Evolutionary conservation across 495 filamentous ascomycete species (phyloP).

Genomic region (Pseudevernia furfuracea): DNA sequence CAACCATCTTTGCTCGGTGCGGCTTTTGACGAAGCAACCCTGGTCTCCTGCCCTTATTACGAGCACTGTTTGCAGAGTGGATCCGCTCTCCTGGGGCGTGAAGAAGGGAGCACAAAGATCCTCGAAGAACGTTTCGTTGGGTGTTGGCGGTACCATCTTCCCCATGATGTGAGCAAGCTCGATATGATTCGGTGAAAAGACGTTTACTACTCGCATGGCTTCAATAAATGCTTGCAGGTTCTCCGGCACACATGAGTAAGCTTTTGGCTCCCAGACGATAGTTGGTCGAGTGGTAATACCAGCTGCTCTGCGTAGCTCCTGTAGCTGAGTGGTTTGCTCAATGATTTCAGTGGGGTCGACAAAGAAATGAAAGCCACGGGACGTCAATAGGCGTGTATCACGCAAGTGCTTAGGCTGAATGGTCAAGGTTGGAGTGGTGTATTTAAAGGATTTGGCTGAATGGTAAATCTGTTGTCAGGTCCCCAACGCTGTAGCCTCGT

Average conservation of each 20-base stretch:
- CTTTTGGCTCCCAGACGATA: slow-evolving; percentile 37
- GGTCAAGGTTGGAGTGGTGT: neutral
- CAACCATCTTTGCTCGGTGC: slow-evolving; percentile 2
- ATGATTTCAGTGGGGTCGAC: slow-evolving; percentile 15
- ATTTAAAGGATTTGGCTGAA: neutral
- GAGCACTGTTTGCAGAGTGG: slow-evolving; percentile 8
- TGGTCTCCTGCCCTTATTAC: slow-evolving; percentile 33
- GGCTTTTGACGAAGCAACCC: slow-evolving; percentile 27
- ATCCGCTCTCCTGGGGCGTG: neutral
- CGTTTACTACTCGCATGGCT: slow-evolving; percentile 27
- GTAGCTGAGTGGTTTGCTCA: slow-evolving; percentile 11
- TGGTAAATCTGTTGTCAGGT: neutral
- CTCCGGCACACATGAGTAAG: slow-evolving; percentile 27
- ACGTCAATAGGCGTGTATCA: slow-evolving; percentile 11
- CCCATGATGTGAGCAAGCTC: slow-evolving; percentile 25
- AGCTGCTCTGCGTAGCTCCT: slow-evolving; percentile 15
- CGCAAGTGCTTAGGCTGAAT: slow-evolving; percentile 1
- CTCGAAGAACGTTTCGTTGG: neutral
- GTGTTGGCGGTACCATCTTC: neutral
- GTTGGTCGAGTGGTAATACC: slow-evolving; percentile 22
- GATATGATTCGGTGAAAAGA: slow-evolving; percentile 37
- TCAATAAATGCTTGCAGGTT: slow-evolving; percentile 26
- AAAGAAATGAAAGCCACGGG: slow-evolving; percentile 22
- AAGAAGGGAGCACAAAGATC: slow-evolving; percentile 2
- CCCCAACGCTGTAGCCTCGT: slow-evolving; percentile 15